Evolutionary conservation across 2,329 filamentous ascomycete species (phyloP).

Genomic region (Onygenales sp.): DNA sequence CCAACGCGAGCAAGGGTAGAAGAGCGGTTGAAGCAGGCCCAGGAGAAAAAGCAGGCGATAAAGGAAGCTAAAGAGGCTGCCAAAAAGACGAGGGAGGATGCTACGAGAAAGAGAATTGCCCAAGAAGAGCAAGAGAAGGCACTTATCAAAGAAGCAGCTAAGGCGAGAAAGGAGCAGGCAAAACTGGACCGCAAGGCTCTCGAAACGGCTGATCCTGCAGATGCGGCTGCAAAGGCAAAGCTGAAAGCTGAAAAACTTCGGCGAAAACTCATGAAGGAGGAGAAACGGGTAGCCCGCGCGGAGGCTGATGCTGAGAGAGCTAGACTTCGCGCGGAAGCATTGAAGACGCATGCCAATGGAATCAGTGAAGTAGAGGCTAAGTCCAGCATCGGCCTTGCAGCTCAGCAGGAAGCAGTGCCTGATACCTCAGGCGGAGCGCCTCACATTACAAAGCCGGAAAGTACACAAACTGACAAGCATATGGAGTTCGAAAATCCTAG

Average conservation of each 20-base stretch:
- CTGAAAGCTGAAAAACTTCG: conserved; percentile 32
- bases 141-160: conserved; percentile 25
- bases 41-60: conserved; percentile 47
- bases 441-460: background rate
- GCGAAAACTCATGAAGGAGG: conserved; percentile 54
- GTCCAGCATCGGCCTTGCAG: too few species aligned
- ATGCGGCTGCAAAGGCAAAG: conserved; percentile 28
- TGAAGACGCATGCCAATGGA: conserved; percentile 1
- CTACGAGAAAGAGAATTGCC: conserved; percentile 22
- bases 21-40: conserved; percentile 24
- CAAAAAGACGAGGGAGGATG: conserved; percentile 33
- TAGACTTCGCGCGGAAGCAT: conserved; percentile 23
- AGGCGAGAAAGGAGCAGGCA: conserved; percentile 14
- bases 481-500: background rate
- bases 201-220: conserved; percentile 17
- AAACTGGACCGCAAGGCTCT: conserved; percentile 16
- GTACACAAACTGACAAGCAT: background rate
- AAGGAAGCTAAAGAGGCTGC: conserved; percentile 16
- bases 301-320: conserved; percentile 33
- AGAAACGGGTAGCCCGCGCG: conserved; percentile 39
- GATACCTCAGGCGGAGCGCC: background rate
- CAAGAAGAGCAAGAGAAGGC: conserved; percentile 25
- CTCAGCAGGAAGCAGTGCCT: background rate
- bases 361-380: background rate
- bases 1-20: conserved; percentile 64